Evolutionary conservation across 1,284 basidiomycete genomes (phyloP), one percentile per base, ranked within the genome.

Genomic region (Cerioporus squamosus): DNA sequence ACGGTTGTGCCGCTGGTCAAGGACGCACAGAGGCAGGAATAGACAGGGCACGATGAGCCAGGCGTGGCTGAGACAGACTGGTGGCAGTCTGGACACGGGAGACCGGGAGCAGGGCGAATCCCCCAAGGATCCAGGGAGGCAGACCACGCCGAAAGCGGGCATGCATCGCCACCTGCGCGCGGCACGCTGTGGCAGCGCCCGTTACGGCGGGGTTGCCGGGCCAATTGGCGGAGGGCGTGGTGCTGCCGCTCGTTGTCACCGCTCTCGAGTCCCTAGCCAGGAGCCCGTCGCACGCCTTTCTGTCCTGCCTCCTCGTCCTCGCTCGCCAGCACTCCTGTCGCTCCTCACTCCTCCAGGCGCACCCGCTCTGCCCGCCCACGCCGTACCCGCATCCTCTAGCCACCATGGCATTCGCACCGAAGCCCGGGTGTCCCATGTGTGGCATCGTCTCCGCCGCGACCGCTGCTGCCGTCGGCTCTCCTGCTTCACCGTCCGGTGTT

Each of bases 381-480:
- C 20, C 52, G 48, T 23, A 22, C 38, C 15, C 31, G 36, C 51
- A 31, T 23, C 31, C 20, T 57, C 31, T n/a, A 12, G 20, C 22
- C 40, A 53, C 39, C 57, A 85, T 84, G 81, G 71, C 78, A 14
- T 90, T 86, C 66, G 70, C 82, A 23, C 78, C 86, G 9, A 87
- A 83, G 64, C 74, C 82, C 44, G 89, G 88, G 58, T 91, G 89
- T 69, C 86, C 88, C 14, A 81, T 91, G 80, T 91, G 90, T 72
- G 76, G 86, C 70, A 88, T 91, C 44, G 86, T 90, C 51, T 73
- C 85, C n/a, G 74, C 80, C 17, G 83, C 84, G 67, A 52, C 62
- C 9, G 77, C 79, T 60, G 70, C 75, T 23, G 74, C 75, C 3
- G 71, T 73, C 9, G 48, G 47, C 29, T 79, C 81, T 12, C 78